Percentiles rank a stretch among this genome's conserved stretches.
Evolutionary conservation across 768 basidiomycete genomes (phyloP).

Genomic region (Naganishia friedmannii): DNA sequence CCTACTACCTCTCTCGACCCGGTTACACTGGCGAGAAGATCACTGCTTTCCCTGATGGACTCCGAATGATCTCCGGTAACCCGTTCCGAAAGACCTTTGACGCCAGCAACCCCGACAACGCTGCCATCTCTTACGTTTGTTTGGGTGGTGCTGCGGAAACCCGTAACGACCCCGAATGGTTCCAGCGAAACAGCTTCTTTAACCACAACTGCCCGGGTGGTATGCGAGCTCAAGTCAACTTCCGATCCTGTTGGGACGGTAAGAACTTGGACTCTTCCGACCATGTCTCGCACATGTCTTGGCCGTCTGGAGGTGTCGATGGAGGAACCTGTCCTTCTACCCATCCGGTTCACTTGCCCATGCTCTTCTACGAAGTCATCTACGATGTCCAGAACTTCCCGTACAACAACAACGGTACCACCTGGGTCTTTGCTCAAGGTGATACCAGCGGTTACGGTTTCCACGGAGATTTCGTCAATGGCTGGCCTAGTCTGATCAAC

Average conservation of each 20-base stretch:
- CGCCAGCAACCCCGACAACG: conserved; percentile 37
- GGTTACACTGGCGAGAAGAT: conserved; percentile 47
- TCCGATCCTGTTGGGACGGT: conserved; percentile 54
- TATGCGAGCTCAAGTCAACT: conserved; percentile 53
- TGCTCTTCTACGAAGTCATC: conserved; percentile 53
- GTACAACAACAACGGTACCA: conserved; percentile 46
- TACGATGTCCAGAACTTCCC: conserved; percentile 50
- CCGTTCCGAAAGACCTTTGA: conserved; percentile 50
- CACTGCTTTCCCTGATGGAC: conserved; percentile 52
- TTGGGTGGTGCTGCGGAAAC: conserved; percentile 36
- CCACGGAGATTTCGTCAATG: conserved; percentile 51
- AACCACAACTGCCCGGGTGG: conserved; percentile 51
- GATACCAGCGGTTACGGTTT: conserved; percentile 50
- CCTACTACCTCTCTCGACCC: conserved; percentile 52
- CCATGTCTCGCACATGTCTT: conserved; percentile 53
- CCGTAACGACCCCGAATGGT: conserved; percentile 42
- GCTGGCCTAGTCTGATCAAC: conserved; percentile 48
- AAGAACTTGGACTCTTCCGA: conserved; percentile 50
- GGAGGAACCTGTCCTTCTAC: conserved; percentile 48
- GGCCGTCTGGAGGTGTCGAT: conserved; percentile 46
- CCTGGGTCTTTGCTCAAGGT: conserved; percentile 48
- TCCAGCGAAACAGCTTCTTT: conserved; percentile 51
- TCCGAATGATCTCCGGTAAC: conserved; percentile 53
- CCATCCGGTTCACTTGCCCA: conserved; percentile 42
- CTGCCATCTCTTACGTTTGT: conserved; percentile 52